These are phyloP conservation scores for Oehlia diaphana DNA, from an alignment of 192 early-diverging fungal genomes.

Conservation along the genomic window DNA sequence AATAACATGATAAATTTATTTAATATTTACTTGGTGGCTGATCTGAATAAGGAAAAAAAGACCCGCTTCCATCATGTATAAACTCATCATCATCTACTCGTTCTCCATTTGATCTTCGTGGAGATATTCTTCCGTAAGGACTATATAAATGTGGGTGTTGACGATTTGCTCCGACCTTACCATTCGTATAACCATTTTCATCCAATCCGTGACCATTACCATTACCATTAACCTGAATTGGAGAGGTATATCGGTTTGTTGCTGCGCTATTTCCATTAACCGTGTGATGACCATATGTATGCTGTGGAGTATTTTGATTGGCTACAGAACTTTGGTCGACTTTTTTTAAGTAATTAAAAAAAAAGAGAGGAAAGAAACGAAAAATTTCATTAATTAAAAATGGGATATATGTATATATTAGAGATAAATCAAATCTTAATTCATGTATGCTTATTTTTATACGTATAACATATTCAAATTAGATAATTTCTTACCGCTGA, in stretches of 20 bases:
- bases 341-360: background rate
- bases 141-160: background rate
- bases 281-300: background rate
- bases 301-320: background rate
- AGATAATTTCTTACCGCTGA: background rate
- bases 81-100: background rate
- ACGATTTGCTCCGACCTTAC: background rate
- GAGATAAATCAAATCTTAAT: no score
- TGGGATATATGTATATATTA: no score
- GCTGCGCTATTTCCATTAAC: background rate
- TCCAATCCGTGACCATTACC: background rate
- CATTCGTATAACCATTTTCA: background rate
- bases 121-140: background rate
- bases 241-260: background rate
- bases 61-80: background rate
- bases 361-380: background rate
- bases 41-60: background rate
- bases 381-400: background rate
- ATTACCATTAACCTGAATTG: background rate
- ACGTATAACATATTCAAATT: background rate
- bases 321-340: background rate
- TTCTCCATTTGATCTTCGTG: background rate
- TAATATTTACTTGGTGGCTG: background rate
- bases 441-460: background rate
- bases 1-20: no score